phyloP scores from a whole-genome alignment of 192 early-diverging fungal genomes.

The Rhizophlyctis rosea region DNA sequence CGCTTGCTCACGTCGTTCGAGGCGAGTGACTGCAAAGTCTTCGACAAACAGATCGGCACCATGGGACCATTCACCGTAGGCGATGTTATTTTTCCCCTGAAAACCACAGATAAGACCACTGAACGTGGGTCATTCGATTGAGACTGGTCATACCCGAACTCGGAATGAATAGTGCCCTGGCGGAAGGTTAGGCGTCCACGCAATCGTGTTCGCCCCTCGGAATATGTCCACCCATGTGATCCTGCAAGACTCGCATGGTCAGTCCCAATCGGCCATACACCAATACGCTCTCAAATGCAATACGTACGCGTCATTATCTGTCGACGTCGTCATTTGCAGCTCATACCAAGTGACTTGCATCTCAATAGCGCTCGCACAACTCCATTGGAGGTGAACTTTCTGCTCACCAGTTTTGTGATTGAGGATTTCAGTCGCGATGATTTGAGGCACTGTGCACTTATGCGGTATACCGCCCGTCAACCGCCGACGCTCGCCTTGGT shows the following conservation, averaged over 20 bases:
- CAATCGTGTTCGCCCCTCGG: neutral
- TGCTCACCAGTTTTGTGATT: conserved; percentile 21
- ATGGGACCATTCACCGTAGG: conserved; percentile 25
- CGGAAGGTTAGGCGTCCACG: conserved; percentile 17
- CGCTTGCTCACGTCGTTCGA: conserved; percentile 17
- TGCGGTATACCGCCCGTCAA: conserved; percentile 30
- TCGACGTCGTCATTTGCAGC: conserved; percentile 21
- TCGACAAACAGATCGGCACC: conserved; percentile 24
- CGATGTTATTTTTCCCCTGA: conserved; percentile 23
- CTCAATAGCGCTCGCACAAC: conserved; percentile 23
- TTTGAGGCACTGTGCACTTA: conserved; percentile 27
- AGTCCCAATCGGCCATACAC: no score
- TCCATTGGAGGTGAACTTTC: conserved; percentile 16
- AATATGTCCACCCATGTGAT: conserved; percentile 1
- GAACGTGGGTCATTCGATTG: no score
- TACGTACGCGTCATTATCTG: no score
- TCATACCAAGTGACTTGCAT: conserved; percentile 29
- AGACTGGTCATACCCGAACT: conserved; percentile 6
- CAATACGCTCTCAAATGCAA: no score
- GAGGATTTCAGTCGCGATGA: conserved; percentile 11
- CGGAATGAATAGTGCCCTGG: conserved; percentile 30
- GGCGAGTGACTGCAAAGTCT: conserved; percentile 21
- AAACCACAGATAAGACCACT: no score
- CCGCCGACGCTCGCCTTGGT: conserved; percentile 20
- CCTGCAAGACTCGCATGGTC: no score